Conservation (phyloP, 225 moss, liverwort and hornwort genomes). For the Rhytidiadelphus loreus region DNA sequence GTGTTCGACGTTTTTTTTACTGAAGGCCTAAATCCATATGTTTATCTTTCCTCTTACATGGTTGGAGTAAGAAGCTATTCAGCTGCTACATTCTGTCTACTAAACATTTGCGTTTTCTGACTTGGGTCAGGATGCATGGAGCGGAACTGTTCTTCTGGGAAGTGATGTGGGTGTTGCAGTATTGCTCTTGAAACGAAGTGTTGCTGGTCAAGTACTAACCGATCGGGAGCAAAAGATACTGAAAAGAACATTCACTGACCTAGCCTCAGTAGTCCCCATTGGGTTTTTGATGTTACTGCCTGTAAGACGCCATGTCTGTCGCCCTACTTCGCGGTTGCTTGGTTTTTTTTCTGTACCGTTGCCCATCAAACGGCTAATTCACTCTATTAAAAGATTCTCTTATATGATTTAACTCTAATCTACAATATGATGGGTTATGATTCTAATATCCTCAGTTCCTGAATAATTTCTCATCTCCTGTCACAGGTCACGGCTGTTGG, state of each 20-base stretch:
- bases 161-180: constrained; percentile 46
- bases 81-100: background rate
- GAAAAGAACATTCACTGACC: constrained; percentile 45
- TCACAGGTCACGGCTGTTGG: constrained; percentile 59
- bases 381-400: background rate
- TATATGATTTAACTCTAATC: background rate
- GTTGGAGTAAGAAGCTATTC: background rate
- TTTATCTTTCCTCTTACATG: background rate
- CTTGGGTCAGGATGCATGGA: constrained; percentile 47
- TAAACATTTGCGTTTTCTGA: background rate
- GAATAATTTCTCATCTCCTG: background rate
- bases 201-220: constrained; percentile 47
- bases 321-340: background rate
- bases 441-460: background rate
- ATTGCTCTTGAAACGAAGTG: constrained; percentile 48
- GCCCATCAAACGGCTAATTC: background rate
- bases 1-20: background rate
- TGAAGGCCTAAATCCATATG: background rate
- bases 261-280: constrained; percentile 51
- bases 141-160: constrained; percentile 51
- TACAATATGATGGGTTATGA: background rate
- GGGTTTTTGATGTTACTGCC: constrained; percentile 54
- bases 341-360: background rate
- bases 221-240: constrained; percentile 55
- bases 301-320: constrained; percentile 10